Evolutionary conservation across 305 asterid genomes (phyloP), one percentile per base, ranked within the genome.

Genomic region (Petunia hybrid): DNA sequence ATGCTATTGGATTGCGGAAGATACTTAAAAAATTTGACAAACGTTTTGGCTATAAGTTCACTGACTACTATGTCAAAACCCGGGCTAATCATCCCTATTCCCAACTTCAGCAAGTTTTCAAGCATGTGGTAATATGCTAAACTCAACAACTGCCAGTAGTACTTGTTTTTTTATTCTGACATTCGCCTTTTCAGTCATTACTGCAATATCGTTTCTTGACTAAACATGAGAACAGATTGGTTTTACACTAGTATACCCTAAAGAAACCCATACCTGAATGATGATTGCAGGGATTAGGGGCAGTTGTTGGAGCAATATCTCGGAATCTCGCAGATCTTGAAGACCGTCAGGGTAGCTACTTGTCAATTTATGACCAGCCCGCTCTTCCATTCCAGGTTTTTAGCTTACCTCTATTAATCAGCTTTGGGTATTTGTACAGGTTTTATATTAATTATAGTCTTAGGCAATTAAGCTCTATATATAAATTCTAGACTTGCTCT

Each of bases 51-150:
- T 94, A 92, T 87, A 89, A 86, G 78, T 96, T 96, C 89, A 93
- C 99, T 31, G 94, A 93, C 86, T 91, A 96, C 86, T 96, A 96
- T 70, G 98, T 94, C 83, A 94, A 91, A 85, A 94, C 99, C 56
- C 97, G 98, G 64, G 97, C 98, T 42, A 91, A 90, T 84, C 98
- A 94, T 88, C 99, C 99, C 41, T 94, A 92, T 86, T 96, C 99
- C 82, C 99, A 93, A 85, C 99, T 94, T 85, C 98, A 89, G 89
- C 98, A 95, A 90, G 95, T 96, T 66, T 92, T 94, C 89, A 96
- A 94, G 91, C 99, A 96, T 82, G 99, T 96, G 98, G 99, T 96
- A 93, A 89, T 84, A 75, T 80, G 45, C 86, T 76, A 59, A 73
- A 64, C 74, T 85, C 81, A 73, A 70, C 61, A 70, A 31, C 59